Base-by-base conservation (phyloP, 441 rosid species). In the Breynia disticha region DNA sequence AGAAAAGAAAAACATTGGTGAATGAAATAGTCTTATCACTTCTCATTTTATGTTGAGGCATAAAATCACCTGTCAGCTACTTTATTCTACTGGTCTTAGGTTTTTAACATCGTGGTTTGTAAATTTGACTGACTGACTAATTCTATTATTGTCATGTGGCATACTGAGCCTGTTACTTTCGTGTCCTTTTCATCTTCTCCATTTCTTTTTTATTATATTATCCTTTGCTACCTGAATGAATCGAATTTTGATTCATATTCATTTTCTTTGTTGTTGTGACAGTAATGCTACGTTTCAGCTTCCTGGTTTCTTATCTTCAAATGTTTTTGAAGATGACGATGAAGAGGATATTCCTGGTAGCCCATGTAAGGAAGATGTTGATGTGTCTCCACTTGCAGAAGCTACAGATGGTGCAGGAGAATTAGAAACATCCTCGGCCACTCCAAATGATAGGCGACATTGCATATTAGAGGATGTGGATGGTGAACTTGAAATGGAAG, bases 401-500 rank as follows among this genome's bases (percentile, higher is more conserved):
- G 70, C 73, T 46, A 52, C 48, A 46, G 52, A 45, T 67, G 70
- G 61, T 56, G 58, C 71, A 44, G 76, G 61, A 19, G 84, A 77
- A 50, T 52, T 69, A 60, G 86, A 80, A 66, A 61, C 70, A 46
- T 56, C 46, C 56, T 45, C 49, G n/a, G 63, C 53, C 56, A 73
- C 84, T 43, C 77, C 75, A 44, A 78, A 52, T 74, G 94, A 84
- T 61, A 71, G 87, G 78, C 76, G 76, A 37, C 90, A 88, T 73
- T 76, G 76, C 68, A 70, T 86, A 57, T 72, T 91, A 63, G 86
- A 83, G 68, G 95, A 82, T 52, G 97, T 88, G 48, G 97, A 91
- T 72, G 89, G 79, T 66, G 98, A 88, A 62, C 91, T 86, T 60
- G 96, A 84, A 65, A 91, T 88, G 98, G 95, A 82, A 76, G 98